These are phyloP conservation scores for Geosmithia putterillii DNA, from an alignment of 2,329 filamentous ascomycete species.

Conservation along the genomic window DNA sequence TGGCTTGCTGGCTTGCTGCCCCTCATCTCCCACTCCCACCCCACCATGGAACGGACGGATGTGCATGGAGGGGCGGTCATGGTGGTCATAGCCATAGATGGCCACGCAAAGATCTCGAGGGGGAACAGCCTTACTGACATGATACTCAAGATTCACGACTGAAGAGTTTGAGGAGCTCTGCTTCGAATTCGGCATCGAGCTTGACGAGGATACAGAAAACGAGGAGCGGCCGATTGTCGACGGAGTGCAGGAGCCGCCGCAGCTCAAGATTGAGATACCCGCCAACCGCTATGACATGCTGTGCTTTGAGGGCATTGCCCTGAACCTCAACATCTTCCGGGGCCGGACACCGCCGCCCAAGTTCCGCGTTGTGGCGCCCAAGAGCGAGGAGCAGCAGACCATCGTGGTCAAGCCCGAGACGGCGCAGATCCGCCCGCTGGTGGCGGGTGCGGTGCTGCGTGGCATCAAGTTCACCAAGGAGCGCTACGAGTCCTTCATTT, in stretches of 20 bases:
- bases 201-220: conserved; percentile 88
- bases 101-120: no score
- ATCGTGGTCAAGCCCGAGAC: conserved; percentile 72
- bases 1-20: conserved; percentile 6
- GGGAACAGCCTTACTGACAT: neutral
- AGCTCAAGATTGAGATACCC: conserved; percentile 96
- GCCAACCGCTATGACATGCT: conserved; percentile 93
- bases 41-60: neutral
- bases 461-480: conserved; percentile 86
- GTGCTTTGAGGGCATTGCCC: conserved; percentile 90
- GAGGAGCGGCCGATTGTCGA: conserved; percentile 61
- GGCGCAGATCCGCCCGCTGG: conserved; percentile 68
- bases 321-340: conserved; percentile 93
- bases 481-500: conserved; percentile 94
- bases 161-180: conserved; percentile 94
- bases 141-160: conserved; percentile 58
- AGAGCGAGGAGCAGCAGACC: conserved; percentile 61
- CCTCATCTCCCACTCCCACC: conserved; percentile 6
- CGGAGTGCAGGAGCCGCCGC: conserved; percentile 73
- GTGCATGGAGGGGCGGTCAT: conserved; percentile 4
- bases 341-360: conserved; percentile 65
- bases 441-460: conserved; percentile 79
- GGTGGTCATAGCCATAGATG: neutral
- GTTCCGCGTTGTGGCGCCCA: conserved; percentile 62
- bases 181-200: conserved; percentile 96